Evolutionary conservation across 2,329 filamentous ascomycete genomes (phyloP).

Genomic region (Lasiodiplodia hormozganensis): DNA sequence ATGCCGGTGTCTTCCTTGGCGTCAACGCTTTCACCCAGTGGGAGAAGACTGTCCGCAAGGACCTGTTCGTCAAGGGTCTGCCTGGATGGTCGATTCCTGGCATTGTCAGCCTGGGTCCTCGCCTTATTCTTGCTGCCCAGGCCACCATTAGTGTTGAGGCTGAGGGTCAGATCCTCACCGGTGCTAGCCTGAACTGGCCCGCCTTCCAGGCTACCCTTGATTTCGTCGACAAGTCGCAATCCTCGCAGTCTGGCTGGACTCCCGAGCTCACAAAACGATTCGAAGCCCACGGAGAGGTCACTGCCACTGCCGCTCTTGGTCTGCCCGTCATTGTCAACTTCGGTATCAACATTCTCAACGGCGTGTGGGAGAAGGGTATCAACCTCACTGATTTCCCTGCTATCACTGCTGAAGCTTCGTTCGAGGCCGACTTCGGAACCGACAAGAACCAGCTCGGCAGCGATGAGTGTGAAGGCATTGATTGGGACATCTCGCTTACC

Average conservation of each 20-base stretch:
- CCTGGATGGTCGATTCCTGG: constrained; percentile 31
- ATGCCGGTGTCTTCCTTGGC: constrained; percentile 31
- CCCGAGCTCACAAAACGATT: constrained; percentile 31
- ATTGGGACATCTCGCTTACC: constrained; percentile 28
- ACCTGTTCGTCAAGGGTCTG: constrained; percentile 29
- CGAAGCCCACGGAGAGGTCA: constrained; percentile 28
- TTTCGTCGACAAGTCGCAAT: constrained; percentile 21
- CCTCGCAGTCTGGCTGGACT: constrained; percentile 27
- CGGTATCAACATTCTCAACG: constrained; percentile 30
- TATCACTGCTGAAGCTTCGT: constrained; percentile 24
- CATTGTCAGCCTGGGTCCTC: constrained; percentile 22
- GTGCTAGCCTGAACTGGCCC: constrained; percentile 29
- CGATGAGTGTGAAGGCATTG: constrained; percentile 30
- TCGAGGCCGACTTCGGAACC: constrained; percentile 20
- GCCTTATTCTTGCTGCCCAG: constrained; percentile 26
- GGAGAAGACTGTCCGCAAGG: constrained; percentile 29
- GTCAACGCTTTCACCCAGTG: constrained; percentile 31
- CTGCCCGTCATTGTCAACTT: constrained; percentile 28
- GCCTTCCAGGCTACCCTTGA: constrained; percentile 28
- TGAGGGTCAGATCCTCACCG: constrained; percentile 30
- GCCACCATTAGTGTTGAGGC: constrained; percentile 28
- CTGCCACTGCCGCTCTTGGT: constrained; percentile 24
- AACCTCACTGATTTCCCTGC: constrained; percentile 30
- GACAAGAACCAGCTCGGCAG: constrained; percentile 23
- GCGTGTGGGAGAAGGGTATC: constrained; percentile 28